Percentiles rank a stretch among this genome's conserved stretches.
phyloP scores from a whole-genome alignment of 768 basidiomycete species.

The Russula abietina region DNA sequence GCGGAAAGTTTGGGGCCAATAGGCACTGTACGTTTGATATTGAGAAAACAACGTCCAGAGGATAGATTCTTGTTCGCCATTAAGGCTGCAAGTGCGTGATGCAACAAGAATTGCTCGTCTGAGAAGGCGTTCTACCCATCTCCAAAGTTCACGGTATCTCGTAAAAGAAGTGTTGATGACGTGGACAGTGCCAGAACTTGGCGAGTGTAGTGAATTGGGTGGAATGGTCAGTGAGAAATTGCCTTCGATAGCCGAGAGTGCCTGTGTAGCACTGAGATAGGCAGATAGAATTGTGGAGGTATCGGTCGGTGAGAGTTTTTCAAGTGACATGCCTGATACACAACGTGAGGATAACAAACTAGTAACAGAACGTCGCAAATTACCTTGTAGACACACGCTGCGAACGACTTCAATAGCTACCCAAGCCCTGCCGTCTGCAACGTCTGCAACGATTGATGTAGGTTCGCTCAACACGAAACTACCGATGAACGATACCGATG shows the following conservation, averaged over 20 bases:
- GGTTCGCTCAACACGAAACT: conserved; percentile 43
- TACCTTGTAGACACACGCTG: conserved; percentile 75
- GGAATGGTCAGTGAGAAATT: conserved; percentile 37
- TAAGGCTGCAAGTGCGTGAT: conserved; percentile 41
- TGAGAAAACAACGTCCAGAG: conserved; percentile 61
- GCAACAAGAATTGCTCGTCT: conserved; percentile 72
- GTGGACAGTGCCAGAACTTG: conserved; percentile 32
- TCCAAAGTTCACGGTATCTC: conserved; percentile 75
- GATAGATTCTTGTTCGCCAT: conserved; percentile 35
- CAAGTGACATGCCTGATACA: conserved; percentile 65
- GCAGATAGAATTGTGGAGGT: conserved; percentile 47
- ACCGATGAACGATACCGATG: conserved; percentile 42
- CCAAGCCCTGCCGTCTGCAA: conserved; percentile 68
- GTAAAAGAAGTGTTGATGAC: conserved; percentile 52
- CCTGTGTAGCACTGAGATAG: conserved; percentile 51
- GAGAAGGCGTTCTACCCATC: conserved; percentile 78
- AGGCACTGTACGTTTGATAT: conserved; percentile 53
- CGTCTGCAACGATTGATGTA: conserved; percentile 43
- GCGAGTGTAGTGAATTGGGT: conserved; percentile 30
- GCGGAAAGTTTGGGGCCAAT: conserved; percentile 79
- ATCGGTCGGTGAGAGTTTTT: conserved; percentile 48
- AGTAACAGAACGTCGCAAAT: conserved; percentile 21
- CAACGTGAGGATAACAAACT: conserved; percentile 2
- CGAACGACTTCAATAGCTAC: conserved; percentile 66
- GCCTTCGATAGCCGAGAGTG: conserved; percentile 44